Evolutionary conservation across 1,139 yeast species (phyloP).

Genomic region (Saccharomycopsis hybrid): DNA sequence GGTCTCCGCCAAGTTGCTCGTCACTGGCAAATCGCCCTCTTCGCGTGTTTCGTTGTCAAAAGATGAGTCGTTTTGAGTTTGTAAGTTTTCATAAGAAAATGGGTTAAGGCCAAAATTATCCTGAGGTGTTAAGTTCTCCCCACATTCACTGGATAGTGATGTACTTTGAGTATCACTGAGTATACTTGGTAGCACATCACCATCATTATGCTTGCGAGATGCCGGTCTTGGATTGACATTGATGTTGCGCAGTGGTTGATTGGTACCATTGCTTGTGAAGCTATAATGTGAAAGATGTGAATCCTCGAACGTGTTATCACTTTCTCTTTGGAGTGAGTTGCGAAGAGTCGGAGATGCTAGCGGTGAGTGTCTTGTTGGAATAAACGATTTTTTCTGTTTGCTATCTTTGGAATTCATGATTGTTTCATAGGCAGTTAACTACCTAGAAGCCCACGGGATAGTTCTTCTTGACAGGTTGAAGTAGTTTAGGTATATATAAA

Average conservation of each 20-base stretch:
- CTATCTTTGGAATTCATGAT: background rate
- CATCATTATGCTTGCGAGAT: too few species aligned
- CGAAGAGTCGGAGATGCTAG: constrained; percentile 9
- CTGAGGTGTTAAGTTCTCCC: too few species aligned
- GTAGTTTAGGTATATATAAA: too few species aligned
- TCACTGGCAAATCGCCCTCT: constrained; percentile 4
- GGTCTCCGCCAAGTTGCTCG: constrained; percentile 49
- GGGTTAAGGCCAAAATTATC: background rate
- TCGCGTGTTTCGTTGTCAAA: background rate
- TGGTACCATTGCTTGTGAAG: too few species aligned
- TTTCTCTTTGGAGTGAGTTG: too few species aligned
- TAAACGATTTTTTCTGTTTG: constrained; percentile 11
- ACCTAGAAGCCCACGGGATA: too few species aligned
- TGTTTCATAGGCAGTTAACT: background rate
- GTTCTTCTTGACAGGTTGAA: too few species aligned
- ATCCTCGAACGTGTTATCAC: too few species aligned
- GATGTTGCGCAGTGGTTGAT: background rate
- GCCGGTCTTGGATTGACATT: background rate
- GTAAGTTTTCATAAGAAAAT: background rate
- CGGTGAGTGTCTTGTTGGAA: constrained; percentile 18
- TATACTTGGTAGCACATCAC: too few species aligned
- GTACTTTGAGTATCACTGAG: too few species aligned
- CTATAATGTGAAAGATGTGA: too few species aligned
- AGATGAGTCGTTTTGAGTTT: background rate
- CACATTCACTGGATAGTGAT: too few species aligned